Evolutionary conservation across 1,284 basidiomycete species (phyloP).

Genomic region (Trichosporon coremiiforme): DNA sequence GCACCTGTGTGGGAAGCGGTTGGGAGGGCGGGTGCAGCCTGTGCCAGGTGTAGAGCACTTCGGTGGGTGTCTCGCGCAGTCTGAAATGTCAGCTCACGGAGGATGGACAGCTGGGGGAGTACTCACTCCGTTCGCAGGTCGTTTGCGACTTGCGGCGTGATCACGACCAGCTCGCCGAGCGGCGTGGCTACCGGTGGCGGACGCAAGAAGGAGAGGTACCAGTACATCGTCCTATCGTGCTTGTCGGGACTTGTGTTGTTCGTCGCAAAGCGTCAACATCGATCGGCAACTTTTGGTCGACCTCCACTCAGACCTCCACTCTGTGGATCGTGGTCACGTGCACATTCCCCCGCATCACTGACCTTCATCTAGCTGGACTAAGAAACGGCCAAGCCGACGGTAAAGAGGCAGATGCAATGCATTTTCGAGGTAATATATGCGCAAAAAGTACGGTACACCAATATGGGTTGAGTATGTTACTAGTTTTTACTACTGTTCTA

Average conservation of each 20-base stretch:
- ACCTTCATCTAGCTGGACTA: too few species aligned
- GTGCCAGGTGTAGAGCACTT: slow-evolving; percentile 51
- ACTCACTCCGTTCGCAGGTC: slow-evolving; percentile 56
- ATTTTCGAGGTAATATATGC: too few species aligned
- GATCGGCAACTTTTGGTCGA: slow-evolving; percentile 17
- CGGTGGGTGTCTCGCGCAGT: slow-evolving; percentile 39
- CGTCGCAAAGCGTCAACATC: neutral
- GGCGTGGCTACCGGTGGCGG: slow-evolving; percentile 49
- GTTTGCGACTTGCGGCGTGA: slow-evolving; percentile 57
- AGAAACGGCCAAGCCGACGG: too few species aligned
- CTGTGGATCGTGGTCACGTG: neutral
- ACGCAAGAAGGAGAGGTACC: slow-evolving; percentile 56
- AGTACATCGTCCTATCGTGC: slow-evolving; percentile 46
- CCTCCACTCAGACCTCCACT: neutral
- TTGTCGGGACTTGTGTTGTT: neutral
- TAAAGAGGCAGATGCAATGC: too few species aligned
- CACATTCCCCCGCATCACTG: neutral
- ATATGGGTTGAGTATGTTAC: too few species aligned
- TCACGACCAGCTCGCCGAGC: slow-evolving; percentile 37
- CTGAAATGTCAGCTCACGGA: slow-evolving; percentile 28
- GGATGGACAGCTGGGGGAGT: neutral
- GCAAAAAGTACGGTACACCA: too few species aligned
- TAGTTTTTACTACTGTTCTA: neutral
- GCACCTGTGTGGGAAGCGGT: slow-evolving; percentile 57
- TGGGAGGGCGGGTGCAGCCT: slow-evolving; percentile 22